Conservation (phyloP, 2,329 filamentous ascomycete species). For the Ustilaginoidea virens region DNA sequence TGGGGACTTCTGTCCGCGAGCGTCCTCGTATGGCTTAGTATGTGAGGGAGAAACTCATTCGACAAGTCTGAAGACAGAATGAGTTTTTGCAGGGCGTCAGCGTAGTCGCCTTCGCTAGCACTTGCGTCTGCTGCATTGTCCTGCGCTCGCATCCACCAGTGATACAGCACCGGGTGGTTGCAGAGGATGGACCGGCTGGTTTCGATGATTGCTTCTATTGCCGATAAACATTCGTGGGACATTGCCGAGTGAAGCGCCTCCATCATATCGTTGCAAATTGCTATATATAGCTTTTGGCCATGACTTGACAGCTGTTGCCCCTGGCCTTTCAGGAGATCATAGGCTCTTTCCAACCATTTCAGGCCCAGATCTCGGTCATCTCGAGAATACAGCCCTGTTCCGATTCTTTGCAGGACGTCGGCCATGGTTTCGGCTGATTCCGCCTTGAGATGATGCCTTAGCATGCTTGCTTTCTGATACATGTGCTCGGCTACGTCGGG, state of each 20-base stretch:
- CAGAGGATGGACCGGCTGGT: constrained; percentile 48
- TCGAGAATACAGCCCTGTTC: constrained; percentile 38
- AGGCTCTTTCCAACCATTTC: constrained; percentile 61
- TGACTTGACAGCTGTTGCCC: constrained; percentile 40
- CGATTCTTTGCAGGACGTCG: constrained; percentile 59
- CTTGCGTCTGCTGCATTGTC: constrained; percentile 27
- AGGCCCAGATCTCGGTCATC: constrained; percentile 38
- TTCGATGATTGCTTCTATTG: constrained; percentile 41
- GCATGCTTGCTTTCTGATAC: constrained; percentile 43
- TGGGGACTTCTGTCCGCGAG: constrained; percentile 39
- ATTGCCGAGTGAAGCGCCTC: constrained; percentile 34
- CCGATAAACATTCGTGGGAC: constrained; percentile 26
- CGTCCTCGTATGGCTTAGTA: constrained; percentile 54
- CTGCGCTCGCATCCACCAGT: constrained; percentile 55
- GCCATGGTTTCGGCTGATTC: constrained; percentile 43
- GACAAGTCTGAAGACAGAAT: constrained; percentile 43
- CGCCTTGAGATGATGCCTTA: constrained; percentile 25
- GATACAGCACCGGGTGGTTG: constrained; percentile 46
- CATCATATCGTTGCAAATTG: constrained; percentile 49
- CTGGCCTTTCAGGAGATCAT: constrained; percentile 38
- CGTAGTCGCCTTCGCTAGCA: constrained; percentile 33
- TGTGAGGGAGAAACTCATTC: constrained; percentile 45
- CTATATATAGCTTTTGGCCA: constrained; percentile 47
- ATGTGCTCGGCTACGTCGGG: constrained; percentile 67
- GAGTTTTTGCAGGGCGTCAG: constrained; percentile 42